A percentile compares a stretch with the other conserved stretches of the same genome.
Evolutionary conservation across 2,329 filamentous ascomycete genomes (phyloP).

Genomic region (Diaporthe sp.): DNA sequence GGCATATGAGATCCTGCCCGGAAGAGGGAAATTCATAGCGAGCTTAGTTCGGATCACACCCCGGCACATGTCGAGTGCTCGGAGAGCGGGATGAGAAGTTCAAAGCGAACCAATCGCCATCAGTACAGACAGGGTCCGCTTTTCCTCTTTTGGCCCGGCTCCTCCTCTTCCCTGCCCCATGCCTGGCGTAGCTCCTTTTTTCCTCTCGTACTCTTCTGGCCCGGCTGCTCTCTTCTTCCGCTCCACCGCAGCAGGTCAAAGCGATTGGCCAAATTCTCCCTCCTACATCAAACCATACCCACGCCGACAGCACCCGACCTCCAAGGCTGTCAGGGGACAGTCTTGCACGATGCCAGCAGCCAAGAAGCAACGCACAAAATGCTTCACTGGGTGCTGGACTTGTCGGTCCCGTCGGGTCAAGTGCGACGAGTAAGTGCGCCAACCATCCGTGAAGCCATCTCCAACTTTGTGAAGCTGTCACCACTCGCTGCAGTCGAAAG

Average conservation of each 20-base stretch:
- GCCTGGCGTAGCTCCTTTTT: background rate
- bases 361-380: constrained; percentile 54
- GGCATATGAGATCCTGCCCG: background rate
- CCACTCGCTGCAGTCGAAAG: background rate
- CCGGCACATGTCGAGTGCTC: background rate
- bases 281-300: background rate
- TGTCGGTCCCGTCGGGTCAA: constrained; percentile 37
- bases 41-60: background rate
- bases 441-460: background rate
- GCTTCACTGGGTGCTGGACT: constrained; percentile 37
- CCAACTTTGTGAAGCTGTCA: background rate
- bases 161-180: background rate
- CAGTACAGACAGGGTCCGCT: background rate
- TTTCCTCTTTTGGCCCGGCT: background rate
- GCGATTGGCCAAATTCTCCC: background rate
- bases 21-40: background rate
- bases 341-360: constrained; percentile 51
- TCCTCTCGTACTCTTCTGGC: background rate
- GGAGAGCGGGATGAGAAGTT: background rate
- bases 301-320: background rate
- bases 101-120: constrained; percentile 12
- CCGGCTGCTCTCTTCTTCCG: background rate
- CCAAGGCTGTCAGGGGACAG: background rate
- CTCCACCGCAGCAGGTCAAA: background rate
- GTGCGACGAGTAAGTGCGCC: constrained; percentile 35